Evolutionary conservation across 2,329 filamentous ascomycete species (phyloP).

Genomic region (Thelonectria rubi): DNA sequence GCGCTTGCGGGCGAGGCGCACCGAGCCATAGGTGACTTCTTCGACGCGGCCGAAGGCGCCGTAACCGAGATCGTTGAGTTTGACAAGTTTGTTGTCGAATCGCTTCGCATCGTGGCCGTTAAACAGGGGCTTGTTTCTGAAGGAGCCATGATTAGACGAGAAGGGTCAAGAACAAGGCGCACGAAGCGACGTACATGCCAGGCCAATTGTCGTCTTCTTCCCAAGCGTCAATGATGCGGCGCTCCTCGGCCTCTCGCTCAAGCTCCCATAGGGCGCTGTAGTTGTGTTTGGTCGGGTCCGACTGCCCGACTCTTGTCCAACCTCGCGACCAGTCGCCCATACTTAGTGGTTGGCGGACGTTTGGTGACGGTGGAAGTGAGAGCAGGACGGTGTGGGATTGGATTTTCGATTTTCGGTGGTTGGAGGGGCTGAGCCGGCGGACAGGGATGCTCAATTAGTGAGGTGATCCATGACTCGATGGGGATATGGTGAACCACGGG

Average conservation of each 20-base stretch:
- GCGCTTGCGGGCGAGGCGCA: conserved; percentile 57
- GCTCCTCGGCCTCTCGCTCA: conserved; percentile 45
- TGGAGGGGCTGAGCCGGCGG: conserved; percentile 1
- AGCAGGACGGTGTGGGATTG: neutral
- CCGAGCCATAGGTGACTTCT: conserved; percentile 51
- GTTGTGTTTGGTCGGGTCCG: conserved; percentile 29
- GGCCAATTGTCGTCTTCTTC: conserved; percentile 48
- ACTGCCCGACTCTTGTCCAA: conserved; percentile 47
- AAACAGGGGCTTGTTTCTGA: conserved; percentile 45
- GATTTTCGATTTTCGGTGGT: conserved; percentile 3
- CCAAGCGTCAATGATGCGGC: conserved; percentile 45
- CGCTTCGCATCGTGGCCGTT: conserved; percentile 46
- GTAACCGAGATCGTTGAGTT: conserved; percentile 51
- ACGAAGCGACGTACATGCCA: conserved; percentile 42
- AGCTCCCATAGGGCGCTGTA: conserved; percentile 39
- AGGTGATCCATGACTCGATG: neutral
- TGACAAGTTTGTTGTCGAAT: conserved; percentile 46
- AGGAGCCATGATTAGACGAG: conserved; percentile 14
- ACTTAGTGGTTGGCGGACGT: neutral
- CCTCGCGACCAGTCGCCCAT: conserved; percentile 46
- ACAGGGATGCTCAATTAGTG: neutral
- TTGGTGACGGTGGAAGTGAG: neutral
- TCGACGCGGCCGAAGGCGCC: conserved; percentile 57
- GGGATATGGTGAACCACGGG: neutral
- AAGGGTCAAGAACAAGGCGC: neutral